Evolutionary conservation across 208 protist genomes (phyloP).

Genomic region (Entamoeba invadens): DNA sequence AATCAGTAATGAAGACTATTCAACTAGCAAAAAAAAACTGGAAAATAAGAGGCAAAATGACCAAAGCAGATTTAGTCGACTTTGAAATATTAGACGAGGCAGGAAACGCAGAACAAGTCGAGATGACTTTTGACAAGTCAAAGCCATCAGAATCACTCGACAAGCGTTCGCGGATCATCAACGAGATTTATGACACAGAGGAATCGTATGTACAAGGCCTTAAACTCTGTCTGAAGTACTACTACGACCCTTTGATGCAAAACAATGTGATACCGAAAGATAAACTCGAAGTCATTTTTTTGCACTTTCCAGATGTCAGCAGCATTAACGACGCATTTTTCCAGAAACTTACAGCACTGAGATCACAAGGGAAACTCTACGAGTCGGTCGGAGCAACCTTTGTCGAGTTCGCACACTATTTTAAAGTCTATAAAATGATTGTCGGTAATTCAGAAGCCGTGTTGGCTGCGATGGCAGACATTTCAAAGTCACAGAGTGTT

Average conservation of each 20-base stretch:
- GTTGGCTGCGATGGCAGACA: not conserved
- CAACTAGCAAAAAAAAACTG: too few species aligned
- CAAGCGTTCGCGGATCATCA: not conserved
- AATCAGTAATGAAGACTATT: too few species aligned
- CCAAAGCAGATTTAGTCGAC: not conserved
- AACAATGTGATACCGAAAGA: not conserved
- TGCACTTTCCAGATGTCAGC: not conserved
- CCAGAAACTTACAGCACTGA: not conserved
- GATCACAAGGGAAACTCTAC: not conserved
- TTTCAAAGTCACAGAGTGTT: not conserved
- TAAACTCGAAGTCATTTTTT: not conserved
- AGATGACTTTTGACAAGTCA: not conserved
- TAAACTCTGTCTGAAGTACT: not conserved
- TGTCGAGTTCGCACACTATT: not conserved
- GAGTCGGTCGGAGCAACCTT: not conserved
- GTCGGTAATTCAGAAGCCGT: not conserved
- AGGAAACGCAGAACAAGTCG: not conserved
- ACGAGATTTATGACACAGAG: not conserved
- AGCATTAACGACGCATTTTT: not conserved
- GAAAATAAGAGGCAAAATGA: not conserved
- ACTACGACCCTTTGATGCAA: not conserved
- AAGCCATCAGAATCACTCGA: not conserved
- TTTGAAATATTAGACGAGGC: not conserved
- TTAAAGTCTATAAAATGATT: not conserved
- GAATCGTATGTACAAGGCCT: not conserved